Evolutionary conservation across 2,329 filamentous ascomycete species (phyloP).

Genomic region (Furcasterigmium furcatum): DNA sequence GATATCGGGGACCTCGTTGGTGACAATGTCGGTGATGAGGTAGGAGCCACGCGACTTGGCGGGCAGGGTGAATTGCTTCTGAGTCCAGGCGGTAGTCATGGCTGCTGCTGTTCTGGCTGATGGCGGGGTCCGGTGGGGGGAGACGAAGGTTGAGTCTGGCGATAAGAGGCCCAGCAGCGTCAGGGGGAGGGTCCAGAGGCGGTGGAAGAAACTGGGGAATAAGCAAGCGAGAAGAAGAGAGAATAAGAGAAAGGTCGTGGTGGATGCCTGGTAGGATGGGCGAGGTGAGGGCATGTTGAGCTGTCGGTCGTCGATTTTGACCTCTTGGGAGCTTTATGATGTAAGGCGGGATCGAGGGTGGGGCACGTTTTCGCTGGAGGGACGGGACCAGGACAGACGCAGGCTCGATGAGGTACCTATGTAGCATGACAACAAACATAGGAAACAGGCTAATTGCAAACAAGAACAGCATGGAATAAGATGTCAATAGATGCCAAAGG

Average conservation of each 20-base stretch:
- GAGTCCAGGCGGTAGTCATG: slow-evolving; percentile 70
- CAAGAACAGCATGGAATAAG: too few relatives aligned
- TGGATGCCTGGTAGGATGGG: slow-evolving; percentile 26
- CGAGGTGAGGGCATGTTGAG: slow-evolving; percentile 35
- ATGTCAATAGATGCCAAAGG: too few relatives aligned
- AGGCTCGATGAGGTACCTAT: too few relatives aligned
- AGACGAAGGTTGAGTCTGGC: slow-evolving; percentile 18
- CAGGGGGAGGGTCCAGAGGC: slow-evolving; percentile 46
- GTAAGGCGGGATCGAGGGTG: slow-evolving; percentile 7
- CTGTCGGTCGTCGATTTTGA: too few relatives aligned
- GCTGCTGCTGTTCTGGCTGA: slow-evolving; percentile 19
- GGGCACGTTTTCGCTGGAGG: too few relatives aligned
- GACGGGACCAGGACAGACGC: too few relatives aligned
- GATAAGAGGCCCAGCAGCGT: slow-evolving; percentile 25
- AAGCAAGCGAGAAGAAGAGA: slow-evolving; percentile 46
- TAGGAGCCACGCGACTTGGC: slow-evolving; percentile 78
- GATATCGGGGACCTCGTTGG: slow-evolving; percentile 73
- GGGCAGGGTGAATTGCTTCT: slow-evolving; percentile 81
- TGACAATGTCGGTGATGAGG: slow-evolving; percentile 78
- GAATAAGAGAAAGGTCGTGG: slow-evolving; percentile 41
- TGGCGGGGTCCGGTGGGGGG: slow-evolving; percentile 20
- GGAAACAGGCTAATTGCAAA: too few relatives aligned
- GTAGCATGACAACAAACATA: too few relatives aligned
- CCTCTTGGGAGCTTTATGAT: slow-evolving; percentile 13
- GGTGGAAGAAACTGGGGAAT: slow-evolving; percentile 52